These are phyloP conservation scores for Cladophialophora yegresii DNA, from an alignment of 2,329 filamentous ascomycete genomes.

Conservation along the genomic window DNA sequence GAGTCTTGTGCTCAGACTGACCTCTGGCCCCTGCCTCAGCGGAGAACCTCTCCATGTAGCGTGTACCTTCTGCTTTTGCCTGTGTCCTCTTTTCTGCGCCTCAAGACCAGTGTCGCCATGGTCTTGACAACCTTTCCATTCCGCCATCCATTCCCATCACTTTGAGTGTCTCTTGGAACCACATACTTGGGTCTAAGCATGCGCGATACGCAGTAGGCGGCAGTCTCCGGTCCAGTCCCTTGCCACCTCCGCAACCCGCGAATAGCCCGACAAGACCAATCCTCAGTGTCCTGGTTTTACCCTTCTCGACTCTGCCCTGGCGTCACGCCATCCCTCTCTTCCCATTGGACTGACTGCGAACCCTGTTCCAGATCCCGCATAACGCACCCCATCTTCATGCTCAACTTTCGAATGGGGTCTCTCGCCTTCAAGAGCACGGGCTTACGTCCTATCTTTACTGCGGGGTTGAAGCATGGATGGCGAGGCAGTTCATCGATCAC, in stretches of 20 bases:
- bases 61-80: not conserved
- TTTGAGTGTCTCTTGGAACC: not conserved
- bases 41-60: not conserved
- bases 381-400: conserved; percentile 6
- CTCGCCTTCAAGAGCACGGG: conserved; percentile 1
- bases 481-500: not conserved
- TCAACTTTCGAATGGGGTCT: conserved; percentile 4
- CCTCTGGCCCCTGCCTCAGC: not conserved
- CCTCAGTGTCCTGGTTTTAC: conserved; percentile 7
- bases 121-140: not conserved
- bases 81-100: not conserved
- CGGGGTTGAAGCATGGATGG: conserved; percentile 2
- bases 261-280: conserved; percentile 9
- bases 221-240: not conserved
- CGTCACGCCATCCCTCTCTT: conserved; percentile 3
- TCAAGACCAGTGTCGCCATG: not conserved
- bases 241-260: conserved; percentile 4
- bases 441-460: conserved; percentile 11
- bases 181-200: not conserved
- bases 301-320: conserved; percentile 1
- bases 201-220: not conserved
- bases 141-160: not conserved
- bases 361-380: not conserved
- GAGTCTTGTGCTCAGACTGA: not conserved
- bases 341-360: conserved; percentile 11